Conservation (phyloP, 2,329 filamentous ascomycete species). For the Fusarium abutilonis region DNA sequence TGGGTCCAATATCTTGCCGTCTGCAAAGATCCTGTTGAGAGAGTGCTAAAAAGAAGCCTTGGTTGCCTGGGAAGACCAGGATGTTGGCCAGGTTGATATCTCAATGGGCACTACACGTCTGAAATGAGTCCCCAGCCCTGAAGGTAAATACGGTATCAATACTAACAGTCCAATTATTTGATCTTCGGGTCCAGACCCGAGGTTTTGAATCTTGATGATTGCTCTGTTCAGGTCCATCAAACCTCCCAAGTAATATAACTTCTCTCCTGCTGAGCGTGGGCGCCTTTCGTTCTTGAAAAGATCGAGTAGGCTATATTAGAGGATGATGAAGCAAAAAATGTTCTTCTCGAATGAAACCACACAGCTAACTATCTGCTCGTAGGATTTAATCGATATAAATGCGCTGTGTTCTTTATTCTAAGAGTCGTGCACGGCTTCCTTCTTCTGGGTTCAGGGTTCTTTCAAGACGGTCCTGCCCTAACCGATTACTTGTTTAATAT, state of each 20-base stretch:
- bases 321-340: constrained; percentile 6
- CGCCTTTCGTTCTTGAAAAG: constrained; percentile 1
- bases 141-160: background rate
- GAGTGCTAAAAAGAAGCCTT: background rate
- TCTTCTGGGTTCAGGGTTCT: constrained; percentile 7
- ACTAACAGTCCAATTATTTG: constrained; percentile 12
- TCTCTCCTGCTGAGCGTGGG: background rate
- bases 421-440: constrained; percentile 1
- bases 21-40: constrained; percentile 2
- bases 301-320: constrained; percentile 21
- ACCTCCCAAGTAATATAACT: constrained; percentile 4
- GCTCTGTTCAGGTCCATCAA: constrained; percentile 13
- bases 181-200: background rate
- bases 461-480: constrained; percentile 27
- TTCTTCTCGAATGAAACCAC: constrained; percentile 29
- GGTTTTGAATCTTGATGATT: constrained; percentile 13
- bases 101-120: constrained; percentile 16
- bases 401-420: constrained; percentile 16
- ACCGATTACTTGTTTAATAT: background rate
- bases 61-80: constrained; percentile 3
- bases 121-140: background rate
- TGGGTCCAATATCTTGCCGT: background rate
- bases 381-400: constrained; percentile 8
- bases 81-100: constrained; percentile 33
- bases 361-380: constrained; percentile 17